Evolutionary conservation across 139 green algal species (phyloP).

Genomic region (Chlorella sp.): DNA sequence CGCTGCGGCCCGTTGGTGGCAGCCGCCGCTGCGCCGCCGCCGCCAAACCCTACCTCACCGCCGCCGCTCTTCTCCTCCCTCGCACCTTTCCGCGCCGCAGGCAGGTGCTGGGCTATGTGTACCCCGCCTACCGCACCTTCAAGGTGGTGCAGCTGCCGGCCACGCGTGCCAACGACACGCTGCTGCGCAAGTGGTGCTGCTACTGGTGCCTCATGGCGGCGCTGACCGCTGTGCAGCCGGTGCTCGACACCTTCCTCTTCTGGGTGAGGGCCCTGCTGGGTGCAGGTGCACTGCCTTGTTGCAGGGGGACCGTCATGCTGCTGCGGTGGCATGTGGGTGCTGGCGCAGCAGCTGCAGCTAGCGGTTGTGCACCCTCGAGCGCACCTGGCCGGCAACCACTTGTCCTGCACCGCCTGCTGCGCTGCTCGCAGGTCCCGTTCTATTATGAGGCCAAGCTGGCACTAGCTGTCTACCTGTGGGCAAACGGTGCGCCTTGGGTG

Average conservation of each 20-base stretch:
- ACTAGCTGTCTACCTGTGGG: slow-evolving; percentile 66
- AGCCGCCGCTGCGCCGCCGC: background rate
- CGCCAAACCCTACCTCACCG: background rate
- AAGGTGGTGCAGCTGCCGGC: slow-evolving; percentile 52
- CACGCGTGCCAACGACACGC: slow-evolving; percentile 34
- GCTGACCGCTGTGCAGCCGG: slow-evolving; percentile 29
- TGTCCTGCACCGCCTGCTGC: no score
- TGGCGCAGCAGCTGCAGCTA: no score
- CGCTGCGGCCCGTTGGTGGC: background rate
- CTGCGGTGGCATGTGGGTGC: no score
- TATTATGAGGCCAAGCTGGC: slow-evolving; percentile 65
- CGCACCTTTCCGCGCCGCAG: background rate
- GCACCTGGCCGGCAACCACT: no score
- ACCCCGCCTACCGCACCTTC: slow-evolving; percentile 60
- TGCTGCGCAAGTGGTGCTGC: slow-evolving; percentile 52
- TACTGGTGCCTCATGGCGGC: slow-evolving; percentile 55
- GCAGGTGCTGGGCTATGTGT: slow-evolving; percentile 54
- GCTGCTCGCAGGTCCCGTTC: slow-evolving; percentile 33
- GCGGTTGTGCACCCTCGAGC: no score
- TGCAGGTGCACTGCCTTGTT: no score
- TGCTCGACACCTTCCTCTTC: slow-evolving; percentile 57
- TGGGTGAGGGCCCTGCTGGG: slow-evolving; percentile 36
- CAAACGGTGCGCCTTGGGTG: background rate
- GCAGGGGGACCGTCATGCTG: no score
- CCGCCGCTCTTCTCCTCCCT: background rate